Evolutionary conservation across 164 flowering plant genomes (phyloP).

Genomic region (Cinnamomum micranthum): DNA sequence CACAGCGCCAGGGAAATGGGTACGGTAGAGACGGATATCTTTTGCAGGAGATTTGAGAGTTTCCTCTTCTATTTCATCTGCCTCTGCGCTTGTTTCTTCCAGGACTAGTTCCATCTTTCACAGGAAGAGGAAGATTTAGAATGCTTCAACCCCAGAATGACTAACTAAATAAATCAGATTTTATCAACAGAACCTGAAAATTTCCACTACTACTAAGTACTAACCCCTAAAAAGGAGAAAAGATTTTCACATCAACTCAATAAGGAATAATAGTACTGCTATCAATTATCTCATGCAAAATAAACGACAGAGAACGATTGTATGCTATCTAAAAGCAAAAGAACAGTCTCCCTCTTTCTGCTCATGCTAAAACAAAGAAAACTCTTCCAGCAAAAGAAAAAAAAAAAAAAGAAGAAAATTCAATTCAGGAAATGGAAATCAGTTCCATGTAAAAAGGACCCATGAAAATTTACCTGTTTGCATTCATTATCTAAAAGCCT

Average conservation of each 20-base stretch:
- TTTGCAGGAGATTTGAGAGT: conserved; percentile 20
- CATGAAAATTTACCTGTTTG: too few species aligned
- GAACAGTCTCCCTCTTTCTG: background rate
- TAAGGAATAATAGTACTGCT: too few species aligned
- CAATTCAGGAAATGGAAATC: background rate
- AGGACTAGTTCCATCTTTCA: conserved; percentile 31
- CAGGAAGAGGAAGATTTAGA: too few species aligned
- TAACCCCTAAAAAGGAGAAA: background rate
- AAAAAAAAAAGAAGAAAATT: background rate
- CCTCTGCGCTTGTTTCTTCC: conserved; percentile 14
- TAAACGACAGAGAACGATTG: too few species aligned
- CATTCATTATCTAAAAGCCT: too few species aligned
- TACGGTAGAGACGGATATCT: conserved; percentile 21
- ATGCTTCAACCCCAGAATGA: background rate
- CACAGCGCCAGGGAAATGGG: conserved; percentile 59
- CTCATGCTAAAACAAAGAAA: background rate
- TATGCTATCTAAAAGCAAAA: background rate
- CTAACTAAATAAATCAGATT: background rate
- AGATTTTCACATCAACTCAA: background rate
- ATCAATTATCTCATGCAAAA: too few species aligned
- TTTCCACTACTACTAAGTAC: background rate
- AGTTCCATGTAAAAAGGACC: too few species aligned
- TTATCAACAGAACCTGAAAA: background rate
- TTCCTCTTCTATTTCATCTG: conserved; percentile 39
- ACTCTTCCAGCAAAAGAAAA: background rate